These are phyloP conservation scores for Tetraselmis striata DNA, from an alignment of 139 green algal species.

Conservation along the genomic window DNA sequence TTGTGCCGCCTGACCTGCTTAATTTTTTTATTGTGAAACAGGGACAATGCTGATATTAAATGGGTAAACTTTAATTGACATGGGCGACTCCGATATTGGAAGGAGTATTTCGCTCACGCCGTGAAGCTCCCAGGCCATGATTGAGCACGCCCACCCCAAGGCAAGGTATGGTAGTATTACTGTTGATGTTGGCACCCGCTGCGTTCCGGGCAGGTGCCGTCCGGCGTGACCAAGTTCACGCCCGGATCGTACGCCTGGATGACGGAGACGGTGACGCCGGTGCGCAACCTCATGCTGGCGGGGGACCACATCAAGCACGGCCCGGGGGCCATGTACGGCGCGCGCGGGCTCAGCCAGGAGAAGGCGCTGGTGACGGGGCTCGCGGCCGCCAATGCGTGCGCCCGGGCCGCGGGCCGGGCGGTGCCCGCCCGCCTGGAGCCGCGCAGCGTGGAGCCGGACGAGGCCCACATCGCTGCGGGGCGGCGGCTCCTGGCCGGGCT, in stretches of 20 bases:
- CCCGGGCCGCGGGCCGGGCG: no score
- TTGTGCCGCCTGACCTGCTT: no score
- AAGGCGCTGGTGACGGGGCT: conserved; percentile 27
- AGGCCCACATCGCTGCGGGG: neutral
- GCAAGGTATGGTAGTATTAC: no score
- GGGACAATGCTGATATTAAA: no score
- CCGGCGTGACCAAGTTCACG: conserved; percentile 19
- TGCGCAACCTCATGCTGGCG: conserved; percentile 27
- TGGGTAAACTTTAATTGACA: no score
- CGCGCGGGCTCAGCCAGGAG: conserved; percentile 24
- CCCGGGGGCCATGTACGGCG: conserved; percentile 20
- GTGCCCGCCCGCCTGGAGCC: neutral
- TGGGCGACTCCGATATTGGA: no score
- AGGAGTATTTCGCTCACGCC: no score
- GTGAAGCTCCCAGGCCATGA: no score
- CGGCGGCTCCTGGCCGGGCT: neutral
- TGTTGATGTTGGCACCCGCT: no score
- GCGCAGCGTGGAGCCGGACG: neutral
- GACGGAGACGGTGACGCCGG: conserved; percentile 3
- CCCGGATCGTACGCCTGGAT: conserved; percentile 19
- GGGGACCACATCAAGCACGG: conserved; percentile 27
- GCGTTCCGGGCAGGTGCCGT: conserved; percentile 7
- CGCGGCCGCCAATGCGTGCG: conserved; percentile 4
- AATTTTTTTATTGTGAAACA: no score
- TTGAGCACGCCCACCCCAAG: no score